Base-by-base conservation (phyloP, 192 early-diverging fungal genomes). In the Backusella morwellensis region DNA sequence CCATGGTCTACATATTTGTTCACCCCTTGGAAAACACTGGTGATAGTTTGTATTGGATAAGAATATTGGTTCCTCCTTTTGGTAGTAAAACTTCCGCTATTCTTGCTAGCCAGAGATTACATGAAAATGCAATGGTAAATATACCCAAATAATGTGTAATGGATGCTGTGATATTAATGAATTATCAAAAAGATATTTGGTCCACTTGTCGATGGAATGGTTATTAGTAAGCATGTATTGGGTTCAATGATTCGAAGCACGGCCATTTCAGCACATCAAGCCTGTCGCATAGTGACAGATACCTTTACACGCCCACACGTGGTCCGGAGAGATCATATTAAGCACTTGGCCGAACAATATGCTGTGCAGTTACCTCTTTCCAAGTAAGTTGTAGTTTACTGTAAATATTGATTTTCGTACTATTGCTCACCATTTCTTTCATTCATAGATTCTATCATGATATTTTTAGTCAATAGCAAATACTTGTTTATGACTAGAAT, bases 151-250 rank as follows among this genome's bases (percentile, higher is more conserved):
- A 3, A 40, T 12, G 3, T 12, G 3, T 11, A 40, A 40, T 11
- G 11, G 9, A 11, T 40, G 38, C 19, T 19, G 56, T 9, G 35
- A 66, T 44, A 9, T n/a, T 42, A 75, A 26, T 15, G 5, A 2
- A 6, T 12, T 11, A 21, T 21, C 4, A 6, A 66, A 4, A 75
- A 89, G 86, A 35, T 72, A n/a, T 79, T 91, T 78, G 94, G 94
- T 9, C 94, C 94, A 1, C 75, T 95, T n/a, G 79, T 86, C 6
- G 92, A 94, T 81, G 93, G 92, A 19, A 91, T 91, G 88, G 77
- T 93, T 15, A 85, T 94, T 6, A 89, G 86, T 67, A 80, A 90
- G n/a, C 90, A 92, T 74, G 78, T 89, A 2, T 78, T 95, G 0
- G 93, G 92, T 4, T 75, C 77, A 34, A 81, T 95, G 73, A 89